A percentile compares a stretch with the other conserved stretches of the same genome.
Evolutionary conservation across 768 basidiomycete species (phyloP).

Genomic region (Leucocoprinus leucothites): DNA sequence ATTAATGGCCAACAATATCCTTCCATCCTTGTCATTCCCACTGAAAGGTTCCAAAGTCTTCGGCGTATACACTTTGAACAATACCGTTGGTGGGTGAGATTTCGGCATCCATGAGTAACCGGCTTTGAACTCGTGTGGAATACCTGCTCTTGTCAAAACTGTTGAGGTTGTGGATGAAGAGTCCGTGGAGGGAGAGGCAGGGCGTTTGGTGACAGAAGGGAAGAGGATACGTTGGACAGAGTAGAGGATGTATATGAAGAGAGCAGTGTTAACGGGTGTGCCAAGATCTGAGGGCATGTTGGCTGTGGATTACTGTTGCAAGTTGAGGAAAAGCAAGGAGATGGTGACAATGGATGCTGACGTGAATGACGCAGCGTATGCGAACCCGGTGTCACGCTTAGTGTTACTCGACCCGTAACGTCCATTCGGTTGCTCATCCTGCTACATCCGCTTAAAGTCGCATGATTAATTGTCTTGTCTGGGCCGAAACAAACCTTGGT

Average conservation of each 20-base stretch:
- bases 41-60: conserved; percentile 67
- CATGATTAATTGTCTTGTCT: too few relatives aligned
- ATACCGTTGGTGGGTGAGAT: conserved; percentile 70
- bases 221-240: conserved; percentile 71
- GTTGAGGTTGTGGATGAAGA: too few relatives aligned
- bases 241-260: conserved; percentile 77
- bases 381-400: too few relatives aligned
- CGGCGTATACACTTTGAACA: conserved; percentile 79
- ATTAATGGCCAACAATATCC: conserved; percentile 83
- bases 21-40: conserved; percentile 53
- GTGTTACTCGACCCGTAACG: too few relatives aligned
- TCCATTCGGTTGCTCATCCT: too few relatives aligned
- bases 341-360: too few relatives aligned
- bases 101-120: conserved; percentile 94
- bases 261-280: conserved; percentile 77
- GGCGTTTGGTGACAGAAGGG: conserved; percentile 54
- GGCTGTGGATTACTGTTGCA: too few relatives aligned
- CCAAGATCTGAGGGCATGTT: conserved; percentile 50
- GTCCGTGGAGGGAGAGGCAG: conserved; percentile 21
- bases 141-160: not conserved
- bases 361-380: too few relatives aligned
- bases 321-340: too few relatives aligned
- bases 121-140: conserved; percentile 71
- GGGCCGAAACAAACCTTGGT: too few relatives aligned
- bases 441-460: too few relatives aligned